Base-by-base conservation (phyloP, 2,329 filamentous ascomycete species). In the Blastomyces parvus region DNA sequence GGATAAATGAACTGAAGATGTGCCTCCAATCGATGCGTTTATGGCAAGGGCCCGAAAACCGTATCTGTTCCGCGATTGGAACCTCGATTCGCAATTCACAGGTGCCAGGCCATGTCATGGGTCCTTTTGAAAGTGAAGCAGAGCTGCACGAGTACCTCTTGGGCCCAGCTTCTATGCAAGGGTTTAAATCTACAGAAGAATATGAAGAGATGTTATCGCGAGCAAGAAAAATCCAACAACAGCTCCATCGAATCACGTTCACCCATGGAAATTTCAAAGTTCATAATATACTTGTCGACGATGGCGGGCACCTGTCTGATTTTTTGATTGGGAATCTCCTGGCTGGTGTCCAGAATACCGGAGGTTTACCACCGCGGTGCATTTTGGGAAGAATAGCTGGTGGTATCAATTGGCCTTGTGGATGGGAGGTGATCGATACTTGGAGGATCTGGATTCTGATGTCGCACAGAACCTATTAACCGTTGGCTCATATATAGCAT, bases 41-140 rank as follows among this genome's bases (percentile, higher is more conserved):
- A 38, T 61, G 59, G 59, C 58, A 30, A 46, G 38, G 38, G 11
- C n/a, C 1, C 42, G 11, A 44, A 44, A 44, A 44, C 42, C 14
- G 42, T 44, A 17, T 77, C 27, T 74, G 68, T 64, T 77, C 74
- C 2, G 66, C 67, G 6, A 66, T 74, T 60, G 72, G 72, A 6
- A 75, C 71, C 0, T 33, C 63, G 2, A 58, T 77, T 38, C 67
- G 67, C 52, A 76, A 71, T 52, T 59, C 70, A 9, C 68, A 74
- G 11, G 71, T 78, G 58, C 74, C 74, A 42, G 48, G 53, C 59
- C 73, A 77, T 62, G 56, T 67, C 0, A 73, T 73, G 67, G 73
- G 71, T 25, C 73, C 71, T 13, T 75, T 73, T 60, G 40, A 65
- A n/a, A 67, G 62, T 27, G 42, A 71, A 55, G 61, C 64, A 0